Evolutionary conservation across 2,329 filamentous ascomycete species (phyloP).

Genomic region (Fusarium sp.): DNA sequence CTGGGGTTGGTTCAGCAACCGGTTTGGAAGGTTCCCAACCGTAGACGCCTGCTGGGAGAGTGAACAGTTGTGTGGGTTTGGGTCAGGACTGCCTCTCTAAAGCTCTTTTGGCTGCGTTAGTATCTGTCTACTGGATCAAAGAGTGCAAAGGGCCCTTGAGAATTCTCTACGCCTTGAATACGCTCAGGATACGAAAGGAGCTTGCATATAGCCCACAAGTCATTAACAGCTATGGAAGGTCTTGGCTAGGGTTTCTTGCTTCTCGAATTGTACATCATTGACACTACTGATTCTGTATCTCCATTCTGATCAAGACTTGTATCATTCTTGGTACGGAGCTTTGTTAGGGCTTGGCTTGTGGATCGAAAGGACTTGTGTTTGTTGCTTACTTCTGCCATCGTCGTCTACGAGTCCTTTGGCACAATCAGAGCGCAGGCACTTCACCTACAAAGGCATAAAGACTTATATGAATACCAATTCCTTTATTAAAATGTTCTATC

Average conservation of each 20-base stretch:
- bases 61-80: fast-evolving
- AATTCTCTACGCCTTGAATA: not conserved
- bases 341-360: not conserved
- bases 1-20: not conserved
- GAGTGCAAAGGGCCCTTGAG: no score
- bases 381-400: not conserved
- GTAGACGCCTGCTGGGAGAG: not conserved
- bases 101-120: not conserved
- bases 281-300: not conserved
- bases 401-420: not conserved
- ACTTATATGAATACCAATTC: not conserved
- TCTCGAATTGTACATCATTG: not conserved
- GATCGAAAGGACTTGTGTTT: not conserved
- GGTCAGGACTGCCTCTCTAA: not conserved
- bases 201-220: not conserved
- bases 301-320: not conserved
- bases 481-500: not conserved
- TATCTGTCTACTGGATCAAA: not conserved
- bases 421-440: not conserved
- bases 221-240: not conserved
- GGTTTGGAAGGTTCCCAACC: not conserved
- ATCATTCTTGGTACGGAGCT: not conserved
- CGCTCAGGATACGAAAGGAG: not conserved
- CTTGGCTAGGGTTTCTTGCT: not conserved
- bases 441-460: not conserved